Evolutionary conservation across 1,284 basidiomycete genomes (phyloP), one percentile per base, ranked within the genome.

Genomic region (Sanghuangporus weigelae): DNA sequence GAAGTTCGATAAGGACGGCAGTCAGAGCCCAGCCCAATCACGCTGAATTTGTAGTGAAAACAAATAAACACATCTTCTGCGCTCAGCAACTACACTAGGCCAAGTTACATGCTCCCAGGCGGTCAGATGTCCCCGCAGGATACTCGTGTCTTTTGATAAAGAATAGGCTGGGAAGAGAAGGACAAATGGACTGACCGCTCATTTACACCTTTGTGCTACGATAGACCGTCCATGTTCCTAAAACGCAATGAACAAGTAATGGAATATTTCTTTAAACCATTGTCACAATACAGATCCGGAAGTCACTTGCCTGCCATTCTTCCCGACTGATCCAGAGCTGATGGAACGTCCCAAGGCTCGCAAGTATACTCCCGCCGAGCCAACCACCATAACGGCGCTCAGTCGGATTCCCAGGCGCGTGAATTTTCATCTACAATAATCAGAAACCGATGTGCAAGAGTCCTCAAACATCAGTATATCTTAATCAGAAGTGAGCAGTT

Each of bases 271-370:
- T 40, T 21, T 51, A 14, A 44, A 16, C 38, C 26, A 19, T 59
- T 53, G 40, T 16, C n/a, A 50, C 26, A 31, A 31, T 31, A 48
- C 21, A 16, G 48, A 39, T 31, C 23, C 55, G 63, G 48, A 50
- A 16, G 57, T 40, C 23, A 77, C 84, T 44, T 64, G 90, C 92
- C 82, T 92, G 85, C 88, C 92, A 96, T 72, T 96, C 94, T 73
- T 95, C 93, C 71, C 82, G 86, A 72, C 92, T 94, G 71, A 96
- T 93, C 94, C 94, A 96, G 44, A 96, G 77, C 71, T 98, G 95
- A 75, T 98, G 95, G 84, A 98, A 98, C 14, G 95, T 96, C 35
- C 96, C 96, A 71, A 98, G 77, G 71, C 92, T 95, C 0, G 91
- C 94, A 61, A 98, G 80, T 68, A 98, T 95, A 68, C 92, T 94